A percentile compares a stretch with the other conserved stretches of the same genome.
Evolutionary conservation across 2,329 filamentous ascomycete species (phyloP).

Genomic region (Neofusicoccum sp.): DNA sequence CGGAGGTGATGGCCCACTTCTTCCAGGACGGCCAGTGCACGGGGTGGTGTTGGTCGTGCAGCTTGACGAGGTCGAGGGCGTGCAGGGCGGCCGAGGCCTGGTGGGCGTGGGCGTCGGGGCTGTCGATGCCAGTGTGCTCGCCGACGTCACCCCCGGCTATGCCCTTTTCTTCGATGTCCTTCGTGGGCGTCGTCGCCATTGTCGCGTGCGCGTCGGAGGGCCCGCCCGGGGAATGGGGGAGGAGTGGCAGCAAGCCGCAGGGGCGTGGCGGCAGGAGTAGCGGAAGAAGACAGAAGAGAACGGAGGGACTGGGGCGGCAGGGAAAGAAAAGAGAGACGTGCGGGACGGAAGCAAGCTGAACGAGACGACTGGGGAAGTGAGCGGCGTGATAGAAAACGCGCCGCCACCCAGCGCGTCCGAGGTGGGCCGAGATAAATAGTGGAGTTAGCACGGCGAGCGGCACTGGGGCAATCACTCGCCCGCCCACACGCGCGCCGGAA

Average conservation of each 20-base stretch:
- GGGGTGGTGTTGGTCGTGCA: slow-evolving; percentile 21
- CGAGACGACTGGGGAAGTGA: not conserved
- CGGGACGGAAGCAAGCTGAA: too few species aligned
- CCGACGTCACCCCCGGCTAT: slow-evolving; percentile 7
- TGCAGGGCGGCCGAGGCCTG: slow-evolving; percentile 8
- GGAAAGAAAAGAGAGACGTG: not conserved
- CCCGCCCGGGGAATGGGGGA: not conserved
- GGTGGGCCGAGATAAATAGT: slow-evolving; percentile 22
- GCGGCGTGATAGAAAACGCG: not conserved
- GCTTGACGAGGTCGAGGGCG: slow-evolving; percentile 18
- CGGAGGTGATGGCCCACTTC: slow-evolving; percentile 19
- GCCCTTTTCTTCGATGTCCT: slow-evolving; percentile 11
- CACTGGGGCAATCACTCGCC: too few species aligned
- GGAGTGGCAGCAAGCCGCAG: not conserved
- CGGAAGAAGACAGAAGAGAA: not conserved
- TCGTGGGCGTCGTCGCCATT: slow-evolving; percentile 5
- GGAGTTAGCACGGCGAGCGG: slow-evolving; percentile 1
- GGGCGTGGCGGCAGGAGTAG: not conserved
- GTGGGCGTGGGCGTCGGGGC: not conserved
- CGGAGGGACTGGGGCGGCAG: not conserved
- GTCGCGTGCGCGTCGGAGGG: not conserved
- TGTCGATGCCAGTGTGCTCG: not conserved
- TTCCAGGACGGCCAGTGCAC: slow-evolving; percentile 17
- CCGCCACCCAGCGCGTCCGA: not conserved
- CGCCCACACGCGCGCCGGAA: too few species aligned